Base-by-base conservation (phyloP, 306 rosid genomes). In the Quercus berberidifolia region DNA sequence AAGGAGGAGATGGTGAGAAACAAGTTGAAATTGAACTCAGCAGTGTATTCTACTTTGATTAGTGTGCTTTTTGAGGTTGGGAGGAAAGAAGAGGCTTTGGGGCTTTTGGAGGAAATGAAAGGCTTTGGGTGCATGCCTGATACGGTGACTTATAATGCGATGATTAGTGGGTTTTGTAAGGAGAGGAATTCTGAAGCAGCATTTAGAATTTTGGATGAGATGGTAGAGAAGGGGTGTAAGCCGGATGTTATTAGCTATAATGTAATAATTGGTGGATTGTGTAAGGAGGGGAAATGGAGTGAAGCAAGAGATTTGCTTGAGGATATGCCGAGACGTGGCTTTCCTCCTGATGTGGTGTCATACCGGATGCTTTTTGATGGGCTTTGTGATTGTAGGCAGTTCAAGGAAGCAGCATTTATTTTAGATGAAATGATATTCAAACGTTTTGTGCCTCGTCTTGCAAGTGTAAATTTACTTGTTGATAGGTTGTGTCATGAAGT, bases 361-460 rank as follows among this genome's bases (percentile, higher is more conserved):
- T 89, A 90, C 69, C 87, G 98, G 54, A 88, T 78, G 0, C 78
- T 94, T 35, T 92, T 92, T 73, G 87, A 82, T 63, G 94, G 96
- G 71, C 85, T 94, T 43, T 85, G 89, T 71, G 64, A 35, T 43
- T 84, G 80, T 65, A 80, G 58, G 77, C 90, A 83, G 80, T 85
- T 88, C 65, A 75, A 55, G 76, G 97, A 90, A 79, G 97, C 96
- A 52, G 84, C 87, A 14, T 60, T 81, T 28, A 51, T 90, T 76
- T 55, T 92, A 62, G 97, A 92, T 38, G 96, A 92, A 89, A 90
- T 90, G 98, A 43, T 92, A 49, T 94, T 89, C 74, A 83, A 88
- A 87, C 91, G 96, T 20, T 86, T 73, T 65, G 76, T 69, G 15
- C 96, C 94, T 6, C 74, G 57, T 75, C 19, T 57, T 0, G 49